A percentile compares a stretch with the other conserved stretches of the same genome.
phyloP scores from a whole-genome alignment of 139 green algal species.

The Trebouxia sp. region DNA sequence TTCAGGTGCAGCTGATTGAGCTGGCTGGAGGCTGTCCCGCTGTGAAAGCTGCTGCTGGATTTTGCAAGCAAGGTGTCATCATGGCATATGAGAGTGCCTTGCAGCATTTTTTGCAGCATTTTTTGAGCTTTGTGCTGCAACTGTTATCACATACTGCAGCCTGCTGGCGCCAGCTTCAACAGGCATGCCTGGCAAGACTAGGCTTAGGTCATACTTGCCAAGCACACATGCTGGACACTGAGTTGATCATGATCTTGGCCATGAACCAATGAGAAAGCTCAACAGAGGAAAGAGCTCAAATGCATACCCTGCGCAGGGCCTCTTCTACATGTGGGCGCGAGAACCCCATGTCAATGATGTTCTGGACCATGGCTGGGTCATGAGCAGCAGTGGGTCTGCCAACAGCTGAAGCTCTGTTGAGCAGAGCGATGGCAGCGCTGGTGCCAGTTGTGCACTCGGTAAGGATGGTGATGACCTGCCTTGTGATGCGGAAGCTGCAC shows the following conservation, averaged over 20 bases:
- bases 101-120: too few species aligned
- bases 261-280: not conserved
- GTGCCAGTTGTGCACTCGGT: conserved; percentile 58
- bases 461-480: conserved; percentile 58
- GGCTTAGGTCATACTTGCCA: too few species aligned
- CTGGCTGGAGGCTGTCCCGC: too few species aligned
- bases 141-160: too few species aligned
- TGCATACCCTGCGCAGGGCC: conserved; percentile 64
- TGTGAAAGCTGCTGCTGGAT: too few species aligned
- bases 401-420: conserved; percentile 6
- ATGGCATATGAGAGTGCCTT: too few species aligned
- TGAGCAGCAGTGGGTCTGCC: conserved; percentile 36
- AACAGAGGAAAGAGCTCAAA: not conserved
- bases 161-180: too few species aligned
- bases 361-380: conserved; percentile 59
- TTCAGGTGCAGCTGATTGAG: too few species aligned
- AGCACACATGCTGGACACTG: too few species aligned
- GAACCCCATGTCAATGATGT: conserved; percentile 94
- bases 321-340: conserved; percentile 61
- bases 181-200: too few species aligned
- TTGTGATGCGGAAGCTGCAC: conserved; percentile 25
- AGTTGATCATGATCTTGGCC: not conserved
- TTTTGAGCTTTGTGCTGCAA: too few species aligned
- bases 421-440: conserved; percentile 1
- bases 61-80: too few species aligned